A percentile compares a stretch with the other conserved stretches of the same genome.
Evolutionary conservation across 805 yeast genomes (phyloP).

Genomic region (Starmerella potacharoeniae): DNA sequence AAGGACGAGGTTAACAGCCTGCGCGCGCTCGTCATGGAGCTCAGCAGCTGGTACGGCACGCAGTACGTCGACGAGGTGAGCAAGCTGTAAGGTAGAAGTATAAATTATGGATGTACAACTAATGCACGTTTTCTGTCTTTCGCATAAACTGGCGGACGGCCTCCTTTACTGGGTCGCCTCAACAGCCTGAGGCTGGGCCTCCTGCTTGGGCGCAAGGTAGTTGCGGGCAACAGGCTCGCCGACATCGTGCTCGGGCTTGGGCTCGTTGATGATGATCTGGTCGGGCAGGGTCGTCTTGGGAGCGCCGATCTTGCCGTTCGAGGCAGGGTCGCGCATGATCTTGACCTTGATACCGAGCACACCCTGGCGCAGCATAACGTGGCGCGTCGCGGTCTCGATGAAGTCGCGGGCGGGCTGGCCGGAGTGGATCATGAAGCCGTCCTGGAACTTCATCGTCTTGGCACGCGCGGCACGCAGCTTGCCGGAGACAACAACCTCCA

Average conservation of each 20-base stretch:
- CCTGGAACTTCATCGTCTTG: conserved; percentile 98
- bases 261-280: conserved; percentile 82
- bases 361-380: conserved; percentile 99
- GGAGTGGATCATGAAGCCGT: conserved; percentile 99
- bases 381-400: conserved; percentile 98
- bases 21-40: conserved; percentile 49
- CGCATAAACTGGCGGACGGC: not conserved
- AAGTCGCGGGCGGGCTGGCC: conserved; percentile 99
- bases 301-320: conserved; percentile 30
- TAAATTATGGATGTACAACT: conserved; percentile 3
- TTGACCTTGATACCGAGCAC: conserved; percentile 98
- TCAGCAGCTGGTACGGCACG: conserved; percentile 66
- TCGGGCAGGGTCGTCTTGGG: conserved; percentile 68
- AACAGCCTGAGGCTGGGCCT: conserved; percentile 10
- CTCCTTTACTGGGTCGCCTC: not conserved
- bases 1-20: conserved; percentile 49
- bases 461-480: conserved; percentile 99
- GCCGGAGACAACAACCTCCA: conserved; percentile 99
- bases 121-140: not conserved
- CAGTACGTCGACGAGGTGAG: conserved; percentile 49
- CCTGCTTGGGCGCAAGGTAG: conserved; percentile 34
- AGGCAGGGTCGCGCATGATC: conserved; percentile 96
- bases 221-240: conserved; percentile 68
- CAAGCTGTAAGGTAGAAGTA: conserved; percentile 31
- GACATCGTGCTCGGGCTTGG: conserved; percentile 66